These are phyloP conservation scores for Fraxinus albicans DNA, from an alignment of 305 asterid genomes.

Conservation along the genomic window DNA sequence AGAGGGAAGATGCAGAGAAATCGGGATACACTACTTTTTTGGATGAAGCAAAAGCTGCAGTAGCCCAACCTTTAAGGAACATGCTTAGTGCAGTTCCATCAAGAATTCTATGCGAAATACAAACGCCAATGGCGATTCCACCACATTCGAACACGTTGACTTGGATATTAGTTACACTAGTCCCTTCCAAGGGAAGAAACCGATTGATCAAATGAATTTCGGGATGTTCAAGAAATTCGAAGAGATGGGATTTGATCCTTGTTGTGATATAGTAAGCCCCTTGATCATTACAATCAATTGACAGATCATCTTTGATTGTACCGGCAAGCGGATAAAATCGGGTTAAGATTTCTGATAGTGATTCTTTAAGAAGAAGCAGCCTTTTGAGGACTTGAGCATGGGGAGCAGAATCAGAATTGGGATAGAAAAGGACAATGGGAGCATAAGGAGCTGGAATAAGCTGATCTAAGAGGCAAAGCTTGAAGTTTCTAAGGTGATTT, in stretches of 20 bases:
- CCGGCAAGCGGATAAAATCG: conserved; percentile 66
- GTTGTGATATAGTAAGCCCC: conserved; percentile 54
- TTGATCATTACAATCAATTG: conserved; percentile 54
- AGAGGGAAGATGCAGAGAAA: conserved; percentile 44
- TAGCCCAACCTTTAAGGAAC: conserved; percentile 61
- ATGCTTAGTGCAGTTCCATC: conserved; percentile 62
- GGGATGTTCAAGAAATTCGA: conserved; percentile 41
- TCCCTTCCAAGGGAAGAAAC: conserved; percentile 53
- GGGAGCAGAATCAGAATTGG: conserved; percentile 22
- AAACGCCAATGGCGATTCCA: conserved; percentile 66
- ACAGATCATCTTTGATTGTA: conserved; percentile 43
- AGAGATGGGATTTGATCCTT: conserved; percentile 29
- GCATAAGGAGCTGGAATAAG: conserved; percentile 68
- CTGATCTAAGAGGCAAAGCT: conserved; percentile 53
- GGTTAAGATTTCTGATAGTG: conserved; percentile 46
- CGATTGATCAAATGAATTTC: conserved; percentile 36
- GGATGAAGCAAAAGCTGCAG: conserved; percentile 16
- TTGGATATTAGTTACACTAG: conserved; percentile 52
- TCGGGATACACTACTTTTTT: conserved; percentile 31
- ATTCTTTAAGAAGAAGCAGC: conserved; percentile 38
- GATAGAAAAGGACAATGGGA: conserved; percentile 59
- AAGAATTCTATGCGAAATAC: conserved; percentile 62
- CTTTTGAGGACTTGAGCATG: conserved; percentile 26
- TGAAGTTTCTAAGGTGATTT: conserved; percentile 43
- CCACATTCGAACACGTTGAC: conserved; percentile 61